Evolutionary conservation across 257 asterid genomes (phyloP), one percentile per base, ranked within the genome.

Genomic region (Salvia splendens): DNA sequence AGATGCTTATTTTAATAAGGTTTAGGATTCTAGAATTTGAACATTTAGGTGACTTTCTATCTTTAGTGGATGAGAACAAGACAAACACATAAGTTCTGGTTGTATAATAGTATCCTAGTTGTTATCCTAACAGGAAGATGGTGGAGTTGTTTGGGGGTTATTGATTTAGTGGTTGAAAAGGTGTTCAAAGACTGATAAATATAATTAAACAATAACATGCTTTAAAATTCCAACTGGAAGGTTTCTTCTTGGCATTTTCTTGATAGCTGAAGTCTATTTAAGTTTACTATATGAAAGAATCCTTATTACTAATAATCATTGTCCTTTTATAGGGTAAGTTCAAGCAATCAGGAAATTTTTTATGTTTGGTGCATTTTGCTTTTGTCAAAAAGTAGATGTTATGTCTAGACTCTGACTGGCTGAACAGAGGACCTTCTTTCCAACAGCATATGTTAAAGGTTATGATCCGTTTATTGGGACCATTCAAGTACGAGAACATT

Each of bases 91-190:
- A 17, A 64, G 58, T 59, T 15, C 64, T 68, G 75, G 35, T 74
- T 68, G 36, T 52, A 24, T 49, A 45, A 62, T 17, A 17, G 20
- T 32, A 45, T 48, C 20, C 20, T 17, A 17, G 20, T 17, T 17
- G 20, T 17, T 17, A 17, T 17, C 20, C 20, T 62, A 68, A 68
- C 33, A 52, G 35, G 51, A 59, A 50, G 79, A 72, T 64, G 16
- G 73, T 64, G 69, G 77, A 76, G 77, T 66, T 10, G 77, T 68
- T 75, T 68, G 70, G 28, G 70, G 70, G 71, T 59, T 42, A 51
- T 16, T 65, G 32, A 61, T 40, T n/a, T 61, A 69, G 81, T 80
- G 52, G 82, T 80, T 77, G 69, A 50, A 70, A 80, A 77, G 75
- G 62, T 63, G 58, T 56, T 72, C 51, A 24, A 20, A 43, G 67